These are phyloP conservation scores for Mantamonas sphyraenae DNA, from an alignment of 78 protist genomes.

Conservation along the genomic window DNA sequence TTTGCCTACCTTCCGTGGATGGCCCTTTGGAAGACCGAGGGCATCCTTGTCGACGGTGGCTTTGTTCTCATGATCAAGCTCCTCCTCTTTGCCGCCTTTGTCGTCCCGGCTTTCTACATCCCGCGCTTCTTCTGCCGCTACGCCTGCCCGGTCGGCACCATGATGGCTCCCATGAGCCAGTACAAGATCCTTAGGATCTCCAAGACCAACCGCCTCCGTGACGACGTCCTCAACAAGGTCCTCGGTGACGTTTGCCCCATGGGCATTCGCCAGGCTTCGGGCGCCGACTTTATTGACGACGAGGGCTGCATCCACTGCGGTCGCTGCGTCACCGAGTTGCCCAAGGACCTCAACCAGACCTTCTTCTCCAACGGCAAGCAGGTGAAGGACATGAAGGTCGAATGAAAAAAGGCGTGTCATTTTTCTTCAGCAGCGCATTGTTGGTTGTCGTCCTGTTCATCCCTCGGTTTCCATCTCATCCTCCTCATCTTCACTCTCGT, in stretches of 20 bases:
- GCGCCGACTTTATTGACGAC: background rate
- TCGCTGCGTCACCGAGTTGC: too few species aligned
- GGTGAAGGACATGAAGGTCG: too few species aligned
- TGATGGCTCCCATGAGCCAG: background rate
- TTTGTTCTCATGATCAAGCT: background rate
- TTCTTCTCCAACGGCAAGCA: too few species aligned
- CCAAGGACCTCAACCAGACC: too few species aligned
- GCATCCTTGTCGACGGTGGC: background rate
- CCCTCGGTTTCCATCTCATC: too few species aligned
- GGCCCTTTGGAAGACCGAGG: conserved; percentile 6
- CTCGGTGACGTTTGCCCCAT: conserved; percentile 14
- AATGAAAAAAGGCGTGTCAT: too few species aligned
- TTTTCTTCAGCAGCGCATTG: too few species aligned
- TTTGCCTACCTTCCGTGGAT: conserved; percentile 12
- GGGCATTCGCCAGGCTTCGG: background rate
- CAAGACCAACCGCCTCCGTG: background rate
- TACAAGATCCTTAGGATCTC: background rate
- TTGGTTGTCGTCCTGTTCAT: too few species aligned
- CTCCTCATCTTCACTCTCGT: too few species aligned
- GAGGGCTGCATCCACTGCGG: conserved; percentile 22
- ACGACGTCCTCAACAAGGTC: background rate
- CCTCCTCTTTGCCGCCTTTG: background rate
- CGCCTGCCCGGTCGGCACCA: conserved; percentile 13
- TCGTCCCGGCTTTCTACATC: too few species aligned
- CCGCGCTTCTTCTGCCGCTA: conserved; percentile 21